phyloP scores from a whole-genome alignment of 495 filamentous ascomycete species.

The Xylaria nigripes region DNA sequence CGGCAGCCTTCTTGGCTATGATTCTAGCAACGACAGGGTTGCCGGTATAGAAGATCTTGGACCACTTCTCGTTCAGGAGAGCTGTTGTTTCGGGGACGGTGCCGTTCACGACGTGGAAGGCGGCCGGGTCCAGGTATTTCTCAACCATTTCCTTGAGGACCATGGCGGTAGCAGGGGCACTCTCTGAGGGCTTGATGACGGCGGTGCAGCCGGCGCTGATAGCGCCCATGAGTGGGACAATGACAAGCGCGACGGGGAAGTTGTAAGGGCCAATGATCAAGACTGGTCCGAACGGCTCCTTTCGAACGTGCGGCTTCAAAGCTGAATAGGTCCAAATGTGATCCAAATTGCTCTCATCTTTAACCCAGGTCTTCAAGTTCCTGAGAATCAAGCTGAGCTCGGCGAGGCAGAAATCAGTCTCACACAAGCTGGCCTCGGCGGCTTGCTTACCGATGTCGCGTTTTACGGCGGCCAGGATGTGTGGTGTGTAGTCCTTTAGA shows the following conservation, averaged over 20 bases:
- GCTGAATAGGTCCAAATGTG: constrained; percentile 57
- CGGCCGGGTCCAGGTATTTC: constrained; percentile 64
- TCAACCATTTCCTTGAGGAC: constrained; percentile 70
- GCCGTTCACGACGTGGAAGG: constrained; percentile 75
- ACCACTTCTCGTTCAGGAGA: constrained; percentile 82
- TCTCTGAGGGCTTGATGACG: constrained; percentile 84
- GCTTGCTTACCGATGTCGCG: constrained; percentile 65
- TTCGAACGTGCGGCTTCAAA: constrained; percentile 67
- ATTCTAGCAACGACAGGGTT: constrained; percentile 68
- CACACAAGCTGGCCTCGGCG: constrained; percentile 62
- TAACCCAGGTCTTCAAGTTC: constrained; percentile 70
- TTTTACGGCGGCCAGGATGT: constrained; percentile 60
- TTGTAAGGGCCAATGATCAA: constrained; percentile 91
- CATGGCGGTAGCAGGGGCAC: constrained; percentile 63
- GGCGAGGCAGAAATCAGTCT: constrained; percentile 64
- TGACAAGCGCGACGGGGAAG: constrained; percentile 72
- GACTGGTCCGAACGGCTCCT: constrained; percentile 79
- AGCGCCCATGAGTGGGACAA: constrained; percentile 77
- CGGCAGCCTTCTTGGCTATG: constrained; percentile 84
- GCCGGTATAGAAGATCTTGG: constrained; percentile 97
- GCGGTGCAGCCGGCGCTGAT: constrained; percentile 87
- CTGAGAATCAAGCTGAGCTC: constrained; percentile 70
- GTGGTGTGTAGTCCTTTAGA: constrained; percentile 63
- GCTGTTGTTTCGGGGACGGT: constrained; percentile 69
- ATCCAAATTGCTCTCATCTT: constrained; percentile 62